A percentile compares a stretch with the other conserved stretches of the same genome.
phyloP scores from a whole-genome alignment of 163 green algal species.

The Volvox carteri region DNA sequence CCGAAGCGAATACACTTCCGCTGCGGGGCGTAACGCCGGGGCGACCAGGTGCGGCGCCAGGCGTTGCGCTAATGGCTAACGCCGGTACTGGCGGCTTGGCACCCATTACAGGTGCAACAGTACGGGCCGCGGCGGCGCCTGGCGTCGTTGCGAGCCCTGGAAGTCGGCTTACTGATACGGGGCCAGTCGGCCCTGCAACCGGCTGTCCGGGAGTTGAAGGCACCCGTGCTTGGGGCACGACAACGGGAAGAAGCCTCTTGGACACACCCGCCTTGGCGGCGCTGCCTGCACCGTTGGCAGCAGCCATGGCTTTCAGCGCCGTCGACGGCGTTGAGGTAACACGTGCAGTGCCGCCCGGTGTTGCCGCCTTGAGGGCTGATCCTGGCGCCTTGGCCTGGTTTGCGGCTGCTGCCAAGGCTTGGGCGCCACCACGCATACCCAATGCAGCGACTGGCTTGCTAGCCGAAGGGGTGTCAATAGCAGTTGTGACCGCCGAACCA shows the following conservation, averaged over 20 bases:
- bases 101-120: background rate
- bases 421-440: background rate
- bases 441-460: slow-evolving; percentile 8
- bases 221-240: background rate
- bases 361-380: background rate
- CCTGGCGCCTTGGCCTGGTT: background rate
- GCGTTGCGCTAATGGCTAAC: background rate
- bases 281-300: slow-evolving; percentile 2
- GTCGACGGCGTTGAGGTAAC: background rate
- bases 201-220: background rate
- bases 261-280: background rate
- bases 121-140: background rate
- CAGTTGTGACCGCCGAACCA: background rate
- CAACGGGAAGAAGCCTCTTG: background rate
- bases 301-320: slow-evolving; percentile 39
- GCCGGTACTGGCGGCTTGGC: background rate
- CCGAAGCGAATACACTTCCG: background rate
- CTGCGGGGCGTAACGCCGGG: background rate
- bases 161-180: background rate
- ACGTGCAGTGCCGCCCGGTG: background rate
- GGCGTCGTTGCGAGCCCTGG: background rate
- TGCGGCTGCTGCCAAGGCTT: background rate
- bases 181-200: background rate
- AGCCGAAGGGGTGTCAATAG: background rate
- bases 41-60: background rate